Conservation (phyloP, 2,329 filamentous ascomycete genomes). For the Sordariomycetes sp. region DNA sequence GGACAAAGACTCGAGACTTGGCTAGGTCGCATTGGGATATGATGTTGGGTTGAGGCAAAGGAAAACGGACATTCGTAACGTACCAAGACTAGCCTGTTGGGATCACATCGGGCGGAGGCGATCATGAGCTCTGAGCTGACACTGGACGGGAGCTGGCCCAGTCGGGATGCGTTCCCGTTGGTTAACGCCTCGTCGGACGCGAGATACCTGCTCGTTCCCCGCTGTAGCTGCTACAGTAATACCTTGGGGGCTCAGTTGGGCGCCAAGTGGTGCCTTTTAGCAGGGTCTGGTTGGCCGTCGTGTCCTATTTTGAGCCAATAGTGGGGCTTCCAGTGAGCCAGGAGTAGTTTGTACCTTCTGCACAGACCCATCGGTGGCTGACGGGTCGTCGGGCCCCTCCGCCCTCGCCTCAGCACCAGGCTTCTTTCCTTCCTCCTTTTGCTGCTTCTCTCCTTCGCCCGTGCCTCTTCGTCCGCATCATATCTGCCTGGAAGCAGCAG, state of each 20-base stretch:
- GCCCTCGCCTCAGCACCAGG: constrained; percentile 11
- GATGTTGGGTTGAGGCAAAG: no score
- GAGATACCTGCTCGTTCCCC: neutral
- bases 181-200: neutral
- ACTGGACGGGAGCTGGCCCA: neutral
- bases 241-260: neutral
- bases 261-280: neutral
- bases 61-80: no score
- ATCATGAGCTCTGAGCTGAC: no score
- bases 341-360: neutral
- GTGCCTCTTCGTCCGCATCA: neutral
- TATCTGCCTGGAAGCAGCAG: constrained; percentile 3
- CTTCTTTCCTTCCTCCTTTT: constrained; percentile 3
- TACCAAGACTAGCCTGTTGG: no score
- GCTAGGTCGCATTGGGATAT: neutral
- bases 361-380: neutral
- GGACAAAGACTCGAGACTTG: neutral
- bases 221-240: neutral
- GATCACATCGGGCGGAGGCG: no score
- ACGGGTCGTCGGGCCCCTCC: constrained; percentile 3
- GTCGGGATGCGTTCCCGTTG: neutral
- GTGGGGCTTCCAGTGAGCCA: neutral
- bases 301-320: neutral
- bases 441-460: neutral
- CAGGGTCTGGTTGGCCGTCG: neutral